phyloP scores from a whole-genome alignment of 2,329 filamentous ascomycete genomes.

The Nemania diffusa region DNA sequence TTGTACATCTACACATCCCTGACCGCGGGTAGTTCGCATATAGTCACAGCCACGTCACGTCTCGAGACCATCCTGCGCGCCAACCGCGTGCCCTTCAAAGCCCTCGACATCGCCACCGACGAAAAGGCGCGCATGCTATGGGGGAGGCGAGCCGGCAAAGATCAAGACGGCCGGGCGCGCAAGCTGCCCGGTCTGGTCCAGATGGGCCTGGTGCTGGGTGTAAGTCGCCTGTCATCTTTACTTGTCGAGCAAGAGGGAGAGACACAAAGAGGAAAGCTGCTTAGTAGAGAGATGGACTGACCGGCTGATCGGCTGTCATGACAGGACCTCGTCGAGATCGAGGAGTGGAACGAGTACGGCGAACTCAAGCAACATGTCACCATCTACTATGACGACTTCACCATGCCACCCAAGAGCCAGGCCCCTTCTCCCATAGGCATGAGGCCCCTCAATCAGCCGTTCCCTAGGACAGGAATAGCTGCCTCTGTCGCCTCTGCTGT shows the following conservation, averaged over 20 bases:
- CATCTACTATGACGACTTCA: conserved; percentile 71
- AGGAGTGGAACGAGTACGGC: conserved; percentile 99
- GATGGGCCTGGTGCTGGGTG: conserved; percentile 84
- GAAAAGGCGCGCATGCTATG: conserved; percentile 89
- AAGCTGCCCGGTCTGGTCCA: conserved; percentile 92
- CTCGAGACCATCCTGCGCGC: conserved; percentile 96
- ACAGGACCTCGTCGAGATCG: conserved; percentile 91
- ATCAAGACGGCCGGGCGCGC: conserved; percentile 67
- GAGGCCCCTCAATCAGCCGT: conserved; percentile 45
- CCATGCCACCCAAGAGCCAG: conserved; percentile 65
- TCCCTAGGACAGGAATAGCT: conserved; percentile 49
- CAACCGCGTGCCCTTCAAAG: conserved; percentile 93
- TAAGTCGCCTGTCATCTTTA: conserved; percentile 60
- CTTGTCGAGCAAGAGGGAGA: background rate
- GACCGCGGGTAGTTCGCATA: conserved; percentile 93
- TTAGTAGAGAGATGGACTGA: background rate
- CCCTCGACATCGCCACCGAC: conserved; percentile 90
- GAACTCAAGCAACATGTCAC: conserved; percentile 89
- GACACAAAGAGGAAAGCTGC: background rate
- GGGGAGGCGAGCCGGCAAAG: conserved; percentile 83
- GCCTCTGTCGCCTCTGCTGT: conserved; percentile 52
- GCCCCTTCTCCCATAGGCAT: conserved; percentile 57
- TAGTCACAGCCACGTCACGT: conserved; percentile 93
- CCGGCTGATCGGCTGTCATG: conserved; percentile 18
- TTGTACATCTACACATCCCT: conserved; percentile 97